Evolutionary conservation across 352 stramenopile genomes (phyloP), one percentile per base, ranked within the genome.

Genomic region (Pythium aristosporum): DNA sequence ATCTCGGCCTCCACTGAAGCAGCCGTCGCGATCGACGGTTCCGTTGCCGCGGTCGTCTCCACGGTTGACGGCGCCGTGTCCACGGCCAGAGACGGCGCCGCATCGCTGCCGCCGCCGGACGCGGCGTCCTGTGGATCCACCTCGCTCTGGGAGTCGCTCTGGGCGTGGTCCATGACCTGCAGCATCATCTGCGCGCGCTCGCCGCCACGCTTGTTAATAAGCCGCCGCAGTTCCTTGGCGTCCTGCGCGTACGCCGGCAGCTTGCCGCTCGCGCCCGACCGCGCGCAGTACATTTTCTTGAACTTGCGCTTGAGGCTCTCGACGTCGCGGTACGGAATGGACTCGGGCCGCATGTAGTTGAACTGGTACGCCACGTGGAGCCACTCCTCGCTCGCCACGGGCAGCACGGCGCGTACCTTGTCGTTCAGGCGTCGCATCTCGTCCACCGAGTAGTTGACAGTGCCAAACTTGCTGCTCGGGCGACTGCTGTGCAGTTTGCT

Each of bases 301-400:
- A 87, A 87, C 62, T 89, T 89, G 53, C 80, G 76, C 70, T 87
- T 85, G 52, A 89, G 70, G 46, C 72, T 84, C 54, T 87, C 77
- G 50, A 84, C 77, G 50, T 87, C 77, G 34, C 77, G 71, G 72
- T 85, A 84, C 63, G 77, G 77, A 41, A 87, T 84, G 43, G 73
- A 78, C 67, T 84, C 77, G 37, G 77, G 77, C 1, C 77, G 77
- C 67, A 82, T 65, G 63, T 82, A 85, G 63, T 89, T 89, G 61
- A 87, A 89, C 46, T 82, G 70, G 63, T 85, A 84, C 18, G 75
- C 80, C 11, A 89, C 80, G 57, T 81, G 75, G 60, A 89, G 69
- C 80, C 80, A 89, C 53, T 87, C 80, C 9, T 87, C 80, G 34
- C 70, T 67, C 30, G 57, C 55, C 13, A 79, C 55, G 12, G 80